Evolutionary conservation across 2,329 filamentous ascomycete species (phyloP), one percentile per base, ranked within the genome.

Genomic region (Orbilia javanica): DNA sequence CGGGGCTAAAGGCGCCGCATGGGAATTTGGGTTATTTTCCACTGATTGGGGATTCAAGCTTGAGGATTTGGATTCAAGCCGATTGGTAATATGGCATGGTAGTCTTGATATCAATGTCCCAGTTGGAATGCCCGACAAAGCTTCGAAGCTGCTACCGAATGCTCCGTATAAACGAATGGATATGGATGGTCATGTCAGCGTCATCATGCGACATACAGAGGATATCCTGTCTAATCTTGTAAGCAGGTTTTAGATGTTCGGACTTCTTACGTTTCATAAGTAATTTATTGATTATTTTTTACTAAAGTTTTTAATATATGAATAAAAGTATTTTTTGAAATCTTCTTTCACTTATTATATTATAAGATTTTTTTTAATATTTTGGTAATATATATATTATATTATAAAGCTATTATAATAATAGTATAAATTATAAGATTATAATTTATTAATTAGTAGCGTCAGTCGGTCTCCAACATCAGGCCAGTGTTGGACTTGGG

Each of bases 61-160:
- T 29, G 80, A 82, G 34, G 80, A 83, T 29, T 78, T 82, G 3
- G 73, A 63, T 18, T 82, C 80, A 31, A 66, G 80, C 29, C 74
- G 79, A 34, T 63, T 83, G n/a, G 68, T 73, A 8, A 80, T 83
- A n/a, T 83, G 82, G 82, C 81, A 83, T 79, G 82, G 76, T 60
- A 82, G 46, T 31, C 82, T 70, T 55, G 83, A 79, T 73, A 82
- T 29, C 20, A 73, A 73, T 31, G 69, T 73, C 13, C 69, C 69
- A 7, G 18, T 66, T 55, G 60, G 60, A 63, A 73, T 73, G 69
- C 34, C 69, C 11, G 69, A 73, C 31, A 65, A 57, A 57, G 62
- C 69, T 42, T 55, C 60, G 36, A 15, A 60, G 27, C 36, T 65
- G 15, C 39, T 73, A 36, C 46, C 48, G 22, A 29, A 57, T 15